Evolutionary conservation across 352 stramenopile genomes (phyloP), one percentile per base, ranked within the genome.

Genomic region (Phytopythium aichiense): DNA sequence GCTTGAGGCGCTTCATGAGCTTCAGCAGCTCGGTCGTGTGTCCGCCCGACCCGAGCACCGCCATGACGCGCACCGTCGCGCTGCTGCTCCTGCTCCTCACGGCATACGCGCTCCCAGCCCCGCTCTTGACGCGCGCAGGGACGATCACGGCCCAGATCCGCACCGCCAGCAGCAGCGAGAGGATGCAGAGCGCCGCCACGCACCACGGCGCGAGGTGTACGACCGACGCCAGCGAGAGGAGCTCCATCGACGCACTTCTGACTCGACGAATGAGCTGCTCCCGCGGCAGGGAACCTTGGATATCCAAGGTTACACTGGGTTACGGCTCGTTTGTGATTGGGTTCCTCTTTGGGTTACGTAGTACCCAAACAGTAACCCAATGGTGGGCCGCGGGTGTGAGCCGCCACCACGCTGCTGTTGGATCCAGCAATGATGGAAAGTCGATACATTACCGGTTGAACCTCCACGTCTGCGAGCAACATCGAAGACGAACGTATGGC

Each of bases 11-110:
- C 72, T 92, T 88, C 53, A 98, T 87, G 61, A 98, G 81, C 69
- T 93, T 92, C 22, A 98, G 76, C 85, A 98, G 96, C 87, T 98
- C 95, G 30, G 94, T 98, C 31, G 94, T 98, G 72, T 98, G 95
- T 33, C 95, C 95, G 38, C 84, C 87, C 0, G 87, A 95, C 56
- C 87, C 87, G 31, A 95, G 61, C n/a, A 94, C 81, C n/a, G 85
- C 84, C 77, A 95, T 91, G 23, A 83, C 83, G 30, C 77, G 79
- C 33, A 87, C 63, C 9, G 69, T 33, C n/a, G 11, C 11, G 37
- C 25, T 30, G 57, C 31, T 46, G 33, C 58, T 31, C 7, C 20
- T 11, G 5, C 38, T 16, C 55, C 7, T 12, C 49, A 53, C 62
- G 46, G 22, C 4, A 25, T 60, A 68, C 51, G 57, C 57, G 50